These are phyloP conservation scores for Malassezia obtusa DNA, from an alignment of 1,284 basidiomycete genomes.

Conservation along the genomic window DNA sequence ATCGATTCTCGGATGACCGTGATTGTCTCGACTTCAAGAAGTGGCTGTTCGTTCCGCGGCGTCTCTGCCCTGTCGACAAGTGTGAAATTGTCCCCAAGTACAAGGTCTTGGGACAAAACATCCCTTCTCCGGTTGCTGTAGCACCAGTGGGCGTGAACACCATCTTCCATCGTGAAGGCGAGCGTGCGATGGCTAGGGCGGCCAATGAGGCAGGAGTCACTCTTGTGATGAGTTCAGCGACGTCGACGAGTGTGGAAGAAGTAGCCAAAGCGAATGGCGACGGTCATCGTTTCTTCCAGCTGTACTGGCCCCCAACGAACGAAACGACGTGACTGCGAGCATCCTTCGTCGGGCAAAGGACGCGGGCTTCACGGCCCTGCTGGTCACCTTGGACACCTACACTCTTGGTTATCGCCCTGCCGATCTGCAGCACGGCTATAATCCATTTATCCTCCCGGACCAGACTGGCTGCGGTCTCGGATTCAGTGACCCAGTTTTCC, in stretches of 20 bases:
- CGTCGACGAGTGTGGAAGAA: conserved; percentile 22
- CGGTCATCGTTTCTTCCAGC: conserved; percentile 33
- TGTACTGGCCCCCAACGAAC: conserved; percentile 55
- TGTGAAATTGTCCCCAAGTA: too few species aligned
- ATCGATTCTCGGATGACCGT: too few species aligned
- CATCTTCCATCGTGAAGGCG: conserved; percentile 19
- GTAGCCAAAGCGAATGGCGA: conserved; percentile 20
- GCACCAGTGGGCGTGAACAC: neutral
- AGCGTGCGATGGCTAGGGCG: conserved; percentile 24
- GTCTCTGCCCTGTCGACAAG: too few species aligned
- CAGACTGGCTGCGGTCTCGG: conserved; percentile 49
- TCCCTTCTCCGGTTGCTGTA: conserved; percentile 6
- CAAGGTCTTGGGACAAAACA: neutral
- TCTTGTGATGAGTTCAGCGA: conserved; percentile 27
- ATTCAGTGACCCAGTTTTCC: conserved; percentile 38
- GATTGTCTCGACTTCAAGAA: too few species aligned
- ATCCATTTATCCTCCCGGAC: conserved; percentile 51
- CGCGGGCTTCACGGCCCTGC: conserved; percentile 52
- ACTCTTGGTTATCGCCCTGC: too few species aligned
- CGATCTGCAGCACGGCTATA: too few species aligned
- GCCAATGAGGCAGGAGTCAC: conserved; percentile 25
- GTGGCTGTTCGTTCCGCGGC: too few species aligned
- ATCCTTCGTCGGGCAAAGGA: conserved; percentile 59
- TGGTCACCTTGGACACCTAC: too few species aligned
- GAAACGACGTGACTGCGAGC: conserved; percentile 56